Evolutionary conservation across 345 rosid genomes (phyloP).

Genomic region (Mallotus nudiflorus): DNA sequence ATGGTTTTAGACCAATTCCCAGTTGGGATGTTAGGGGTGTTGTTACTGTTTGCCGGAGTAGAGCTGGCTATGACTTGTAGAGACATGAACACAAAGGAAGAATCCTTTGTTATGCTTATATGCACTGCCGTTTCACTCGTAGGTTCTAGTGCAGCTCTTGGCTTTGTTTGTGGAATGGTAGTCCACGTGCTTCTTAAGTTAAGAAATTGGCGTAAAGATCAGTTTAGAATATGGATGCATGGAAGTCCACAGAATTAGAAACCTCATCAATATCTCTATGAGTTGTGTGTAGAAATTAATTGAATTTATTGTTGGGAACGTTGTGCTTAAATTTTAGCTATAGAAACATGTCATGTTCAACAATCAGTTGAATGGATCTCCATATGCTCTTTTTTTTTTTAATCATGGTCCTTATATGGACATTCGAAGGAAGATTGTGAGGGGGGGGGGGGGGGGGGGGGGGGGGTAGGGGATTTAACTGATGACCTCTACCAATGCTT

Average conservation of each 20-base stretch:
- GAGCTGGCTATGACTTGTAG: constrained; percentile 79
- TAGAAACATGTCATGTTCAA: not conserved
- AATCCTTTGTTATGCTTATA: constrained; percentile 69
- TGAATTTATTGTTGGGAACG: not conserved
- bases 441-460: too few species aligned
- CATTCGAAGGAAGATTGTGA: too few species aligned
- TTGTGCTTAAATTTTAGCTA: not conserved
- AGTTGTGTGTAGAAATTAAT: not conserved
- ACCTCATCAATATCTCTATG: not conserved
- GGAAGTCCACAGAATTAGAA: constrained; percentile 1
- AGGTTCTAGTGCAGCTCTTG: constrained; percentile 80
- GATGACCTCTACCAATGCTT: too few species aligned
- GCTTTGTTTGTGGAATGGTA: constrained; percentile 64
- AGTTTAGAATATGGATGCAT: not conserved
- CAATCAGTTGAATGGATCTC: too few species aligned
- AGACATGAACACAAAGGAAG: constrained; percentile 78
- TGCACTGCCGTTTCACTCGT: constrained; percentile 65
- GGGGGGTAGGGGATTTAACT: too few species aligned
- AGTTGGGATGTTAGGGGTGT: constrained; percentile 68
- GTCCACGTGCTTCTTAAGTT: constrained; percentile 54
- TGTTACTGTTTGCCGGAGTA: constrained; percentile 71
- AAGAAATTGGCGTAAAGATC: constrained; percentile 29
- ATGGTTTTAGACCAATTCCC: constrained; percentile 67
- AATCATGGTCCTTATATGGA: too few species aligned
- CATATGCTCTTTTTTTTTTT: not conserved